phyloP scores from a whole-genome alignment of 352 stramenopile species.

The Phytophthora megakarya region DNA sequence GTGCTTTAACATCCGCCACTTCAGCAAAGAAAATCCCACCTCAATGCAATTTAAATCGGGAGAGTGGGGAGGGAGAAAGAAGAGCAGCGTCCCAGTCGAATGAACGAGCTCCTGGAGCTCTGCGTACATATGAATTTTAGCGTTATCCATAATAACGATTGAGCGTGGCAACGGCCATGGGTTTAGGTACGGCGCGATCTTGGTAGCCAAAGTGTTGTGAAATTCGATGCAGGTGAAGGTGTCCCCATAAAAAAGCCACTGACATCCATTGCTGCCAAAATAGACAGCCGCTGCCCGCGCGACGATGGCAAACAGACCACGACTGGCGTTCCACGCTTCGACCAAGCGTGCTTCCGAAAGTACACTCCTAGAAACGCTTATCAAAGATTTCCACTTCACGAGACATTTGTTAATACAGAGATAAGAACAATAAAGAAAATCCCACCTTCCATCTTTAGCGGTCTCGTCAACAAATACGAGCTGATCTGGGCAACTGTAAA shows the following conservation, averaged over 20 bases:
- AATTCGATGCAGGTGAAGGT: constrained; percentile 31
- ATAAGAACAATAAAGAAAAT: too few relatives aligned
- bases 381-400: too few relatives aligned
- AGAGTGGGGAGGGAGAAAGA: constrained; percentile 4
- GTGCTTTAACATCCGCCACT: constrained; percentile 14
- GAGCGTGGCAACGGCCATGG: constrained; percentile 8
- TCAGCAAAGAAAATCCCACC: constrained; percentile 9
- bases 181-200: constrained; percentile 15
- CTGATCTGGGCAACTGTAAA: too few relatives aligned
- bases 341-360: constrained; percentile 24
- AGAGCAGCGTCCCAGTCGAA: constrained; percentile 1
- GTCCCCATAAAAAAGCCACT: constrained; percentile 18
- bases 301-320: constrained; percentile 16
- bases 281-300: constrained; percentile 18
- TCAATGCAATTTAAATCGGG: constrained; percentile 8
- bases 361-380: too few relatives aligned
- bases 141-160: constrained; percentile 32
- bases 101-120: constrained; percentile 5
- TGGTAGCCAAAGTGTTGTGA: constrained; percentile 28
- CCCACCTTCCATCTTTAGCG: too few relatives aligned
- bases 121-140: neutral
- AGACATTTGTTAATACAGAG: too few relatives aligned
- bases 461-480: too few relatives aligned
- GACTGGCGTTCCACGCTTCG: constrained; percentile 6
- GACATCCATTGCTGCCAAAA: constrained; percentile 28